These are phyloP conservation scores for Xerocomellus intermedius DNA, from an alignment of 768 basidiomycete genomes.

Conservation along the genomic window DNA sequence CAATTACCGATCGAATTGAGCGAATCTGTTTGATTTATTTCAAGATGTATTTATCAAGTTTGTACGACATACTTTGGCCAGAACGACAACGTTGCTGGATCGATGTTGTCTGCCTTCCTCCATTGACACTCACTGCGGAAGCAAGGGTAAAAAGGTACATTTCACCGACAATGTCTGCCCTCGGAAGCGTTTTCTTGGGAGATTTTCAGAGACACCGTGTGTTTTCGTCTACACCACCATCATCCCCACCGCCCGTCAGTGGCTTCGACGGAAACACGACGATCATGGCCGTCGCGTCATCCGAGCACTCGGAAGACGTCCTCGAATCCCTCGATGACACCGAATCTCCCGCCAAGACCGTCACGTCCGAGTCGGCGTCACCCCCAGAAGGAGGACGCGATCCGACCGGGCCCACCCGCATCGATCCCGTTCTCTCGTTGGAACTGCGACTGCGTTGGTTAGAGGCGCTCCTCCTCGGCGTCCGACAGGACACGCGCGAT, in stretches of 20 bases:
- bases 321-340: slow-evolving; percentile 24
- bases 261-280: slow-evolving; percentile 8
- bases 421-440: slow-evolving; percentile 67
- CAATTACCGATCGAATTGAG: slow-evolving; percentile 71
- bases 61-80: not conserved
- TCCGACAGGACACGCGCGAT: slow-evolving; percentile 48
- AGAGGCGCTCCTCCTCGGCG: slow-evolving; percentile 72
- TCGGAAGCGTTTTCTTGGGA: slow-evolving; percentile 82
- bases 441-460: slow-evolving; percentile 78
- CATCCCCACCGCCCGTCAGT: slow-evolving; percentile 38
- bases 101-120: too few species aligned
- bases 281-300: slow-evolving; percentile 12
- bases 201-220: slow-evolving; percentile 68
- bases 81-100: too few species aligned
- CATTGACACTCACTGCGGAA: too few species aligned
- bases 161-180: slow-evolving; percentile 39
- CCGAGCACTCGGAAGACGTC: slow-evolving; percentile 16
- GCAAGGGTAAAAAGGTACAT: too few species aligned
- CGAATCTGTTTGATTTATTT: slow-evolving; percentile 26
- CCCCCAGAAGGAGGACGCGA: slow-evolving; percentile 7
- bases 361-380: not conserved
- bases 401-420: slow-evolving; percentile 21
- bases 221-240: slow-evolving; percentile 54
- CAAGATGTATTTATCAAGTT: not conserved
- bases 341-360: slow-evolving; percentile 19